A percentile compares a stretch with the other conserved stretches of the same genome.
Evolutionary conservation across 768 basidiomycete genomes (phyloP).

Genomic region (Termitomyces titanicus): DNA sequence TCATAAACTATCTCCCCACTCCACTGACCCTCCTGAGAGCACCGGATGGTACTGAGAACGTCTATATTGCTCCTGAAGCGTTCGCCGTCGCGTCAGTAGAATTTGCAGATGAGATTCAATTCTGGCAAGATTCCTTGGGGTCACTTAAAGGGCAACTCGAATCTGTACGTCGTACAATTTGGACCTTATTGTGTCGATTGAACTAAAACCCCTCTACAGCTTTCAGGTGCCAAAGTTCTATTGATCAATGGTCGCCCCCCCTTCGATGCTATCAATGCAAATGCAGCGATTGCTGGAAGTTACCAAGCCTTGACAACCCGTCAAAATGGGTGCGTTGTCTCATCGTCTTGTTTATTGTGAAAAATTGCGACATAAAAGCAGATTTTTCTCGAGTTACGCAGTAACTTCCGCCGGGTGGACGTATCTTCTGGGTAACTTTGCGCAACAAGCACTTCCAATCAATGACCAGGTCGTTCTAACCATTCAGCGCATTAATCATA

Average conservation of each 20-base stretch:
- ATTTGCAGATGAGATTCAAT: conserved; percentile 46
- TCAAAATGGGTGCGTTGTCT: conserved; percentile 38
- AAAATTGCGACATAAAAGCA: conserved; percentile 11
- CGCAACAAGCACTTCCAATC: conserved; percentile 49
- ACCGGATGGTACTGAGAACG: conserved; percentile 37
- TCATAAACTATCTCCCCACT: conserved; percentile 44
- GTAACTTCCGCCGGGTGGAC: conserved; percentile 34
- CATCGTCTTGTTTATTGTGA: not conserved
- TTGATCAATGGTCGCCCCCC: conserved; percentile 50
- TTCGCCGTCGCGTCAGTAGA: conserved; percentile 47
- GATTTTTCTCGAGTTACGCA: conserved; percentile 45
- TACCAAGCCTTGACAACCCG: conserved; percentile 51
- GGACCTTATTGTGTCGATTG: not conserved
- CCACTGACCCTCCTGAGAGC: conserved; percentile 47
- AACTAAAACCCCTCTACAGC: conserved; percentile 16
- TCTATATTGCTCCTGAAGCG: conserved; percentile 53
- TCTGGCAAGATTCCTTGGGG: conserved; percentile 52
- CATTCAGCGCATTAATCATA: conserved; percentile 38
- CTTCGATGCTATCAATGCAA: conserved; percentile 46
- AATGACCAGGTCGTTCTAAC: conserved; percentile 45
- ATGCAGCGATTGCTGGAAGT: conserved; percentile 46
- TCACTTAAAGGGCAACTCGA: conserved; percentile 42
- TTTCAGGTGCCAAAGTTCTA: conserved; percentile 52
- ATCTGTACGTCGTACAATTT: conserved; percentile 27
- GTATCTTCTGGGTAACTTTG: conserved; percentile 52